Evolutionary conservation across 805 yeast species (phyloP).

Genomic region (Candida dendrica): DNA sequence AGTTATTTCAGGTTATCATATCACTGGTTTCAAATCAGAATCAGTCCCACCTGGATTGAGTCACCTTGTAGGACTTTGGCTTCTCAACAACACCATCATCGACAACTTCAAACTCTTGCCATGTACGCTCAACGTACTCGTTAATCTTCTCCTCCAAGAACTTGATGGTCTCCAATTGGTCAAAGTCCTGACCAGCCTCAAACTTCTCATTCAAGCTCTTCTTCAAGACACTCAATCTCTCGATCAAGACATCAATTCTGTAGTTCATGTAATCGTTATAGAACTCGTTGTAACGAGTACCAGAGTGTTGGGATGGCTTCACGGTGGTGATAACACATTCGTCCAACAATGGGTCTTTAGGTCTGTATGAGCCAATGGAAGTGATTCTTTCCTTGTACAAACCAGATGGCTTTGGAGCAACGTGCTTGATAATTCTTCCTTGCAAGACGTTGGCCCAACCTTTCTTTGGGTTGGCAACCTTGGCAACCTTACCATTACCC

Average conservation of each 20-base stretch:
- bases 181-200: constrained; percentile 24
- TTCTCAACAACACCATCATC: constrained; percentile 21
- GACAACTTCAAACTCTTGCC: constrained; percentile 29
- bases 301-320: constrained; percentile 30
- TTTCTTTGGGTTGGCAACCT: constrained; percentile 32
- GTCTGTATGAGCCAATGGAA: constrained; percentile 34
- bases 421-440: constrained; percentile 38
- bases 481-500: constrained; percentile 28
- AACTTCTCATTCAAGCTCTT: constrained; percentile 16
- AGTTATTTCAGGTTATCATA: no score
- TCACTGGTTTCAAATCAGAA: no score
- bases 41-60: constrained; percentile 9
- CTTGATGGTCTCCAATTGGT: constrained; percentile 28
- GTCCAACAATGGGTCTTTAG: constrained; percentile 28
- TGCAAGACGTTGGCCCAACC: constrained; percentile 47
- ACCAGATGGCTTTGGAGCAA: constrained; percentile 38
- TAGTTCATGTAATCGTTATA: constrained; percentile 34
- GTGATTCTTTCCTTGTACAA: constrained; percentile 33
- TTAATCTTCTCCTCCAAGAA: constrained; percentile 20
- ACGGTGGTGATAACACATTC: constrained; percentile 36
- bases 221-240: constrained; percentile 24
- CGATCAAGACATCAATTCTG: constrained; percentile 27
- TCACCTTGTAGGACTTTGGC: constrained; percentile 16
- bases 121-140: constrained; percentile 24
- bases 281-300: constrained; percentile 30